These are phyloP conservation scores for Penicillium robsamsonii DNA, from an alignment of 495 filamentous ascomycete genomes.

Conservation along the genomic window DNA sequence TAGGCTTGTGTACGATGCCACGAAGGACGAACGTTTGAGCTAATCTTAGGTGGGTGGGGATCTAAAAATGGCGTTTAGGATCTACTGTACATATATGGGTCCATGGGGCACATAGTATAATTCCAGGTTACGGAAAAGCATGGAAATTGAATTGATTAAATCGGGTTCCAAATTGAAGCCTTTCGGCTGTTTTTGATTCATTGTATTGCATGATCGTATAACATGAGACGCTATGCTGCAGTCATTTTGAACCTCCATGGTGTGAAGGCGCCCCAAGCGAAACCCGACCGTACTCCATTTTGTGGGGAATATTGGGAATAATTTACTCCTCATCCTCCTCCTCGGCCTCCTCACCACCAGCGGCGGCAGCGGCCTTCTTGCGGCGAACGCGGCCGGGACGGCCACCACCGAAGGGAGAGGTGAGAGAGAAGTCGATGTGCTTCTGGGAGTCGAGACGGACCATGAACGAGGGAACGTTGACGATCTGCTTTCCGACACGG, in stretches of 20 bases:
- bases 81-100: conserved; percentile 18
- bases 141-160: conserved; percentile 13
- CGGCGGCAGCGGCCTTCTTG: conserved; percentile 98
- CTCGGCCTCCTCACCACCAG: conserved; percentile 80
- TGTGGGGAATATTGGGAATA: conserved; percentile 21
- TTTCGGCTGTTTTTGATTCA: conserved; percentile 41
- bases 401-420: conserved; percentile 95
- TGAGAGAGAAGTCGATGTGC: conserved; percentile 99
- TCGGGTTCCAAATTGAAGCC: conserved; percentile 40
- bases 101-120: neutral
- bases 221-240: conserved; percentile 47
- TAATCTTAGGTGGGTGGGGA: conserved; percentile 9
- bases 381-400: conserved; percentile 93
- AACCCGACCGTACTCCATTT: conserved; percentile 45
- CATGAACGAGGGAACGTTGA: conserved; percentile 98
- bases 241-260: conserved; percentile 42
- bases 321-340: conserved; percentile 83
- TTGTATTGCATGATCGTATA: conserved; percentile 48
- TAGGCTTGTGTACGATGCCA: conserved; percentile 14
- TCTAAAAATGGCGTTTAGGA: conserved; percentile 27
- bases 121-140: neutral
- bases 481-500: conserved; percentile 99
- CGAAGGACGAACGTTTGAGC: conserved; percentile 23
- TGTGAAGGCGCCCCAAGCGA: conserved; percentile 40
- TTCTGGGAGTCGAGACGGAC: conserved; percentile 99